Evolutionary conservation across 2,329 filamentous ascomycete genomes (phyloP).

Genomic region (Fusarium piperis): DNA sequence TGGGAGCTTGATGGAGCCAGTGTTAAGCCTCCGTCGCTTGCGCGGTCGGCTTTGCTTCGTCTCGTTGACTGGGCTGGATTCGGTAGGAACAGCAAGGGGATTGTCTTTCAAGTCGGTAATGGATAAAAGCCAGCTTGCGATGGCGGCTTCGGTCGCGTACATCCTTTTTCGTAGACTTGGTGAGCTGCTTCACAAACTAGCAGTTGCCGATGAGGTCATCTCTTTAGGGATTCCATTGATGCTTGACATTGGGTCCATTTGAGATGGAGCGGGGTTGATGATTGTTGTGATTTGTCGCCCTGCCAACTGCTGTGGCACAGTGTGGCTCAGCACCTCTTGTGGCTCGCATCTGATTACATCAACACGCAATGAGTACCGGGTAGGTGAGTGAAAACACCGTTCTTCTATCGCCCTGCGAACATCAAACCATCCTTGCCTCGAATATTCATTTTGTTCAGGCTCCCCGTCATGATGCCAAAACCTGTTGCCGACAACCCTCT

Average conservation of each 20-base stretch:
- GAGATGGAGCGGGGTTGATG: background rate
- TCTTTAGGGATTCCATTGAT: background rate
- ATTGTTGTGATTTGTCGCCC: background rate
- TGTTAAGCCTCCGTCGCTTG: constrained; percentile 2
- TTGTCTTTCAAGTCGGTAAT: constrained; percentile 1
- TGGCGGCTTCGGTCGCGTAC: background rate
- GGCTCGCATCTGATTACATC: background rate
- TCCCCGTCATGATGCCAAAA: no score
- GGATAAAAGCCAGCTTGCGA: constrained; percentile 8
- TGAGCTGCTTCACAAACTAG: background rate
- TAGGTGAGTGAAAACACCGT: no score
- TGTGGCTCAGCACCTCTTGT: background rate
- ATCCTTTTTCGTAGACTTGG: background rate
- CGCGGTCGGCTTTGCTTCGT: background rate
- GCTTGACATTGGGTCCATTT: background rate
- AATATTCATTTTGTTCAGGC: no score
- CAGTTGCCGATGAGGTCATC: background rate
- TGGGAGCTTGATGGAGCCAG: background rate
- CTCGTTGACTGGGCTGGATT: background rate
- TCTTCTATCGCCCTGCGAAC: no score
- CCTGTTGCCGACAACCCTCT: no score
- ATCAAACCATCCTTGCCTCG: no score
- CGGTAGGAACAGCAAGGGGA: background rate
- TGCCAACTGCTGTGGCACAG: background rate
- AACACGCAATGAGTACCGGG: background rate